phyloP scores from a whole-genome alignment of 2,329 filamentous ascomycete genomes.

The Pseudofabraea citricarpa region DNA sequence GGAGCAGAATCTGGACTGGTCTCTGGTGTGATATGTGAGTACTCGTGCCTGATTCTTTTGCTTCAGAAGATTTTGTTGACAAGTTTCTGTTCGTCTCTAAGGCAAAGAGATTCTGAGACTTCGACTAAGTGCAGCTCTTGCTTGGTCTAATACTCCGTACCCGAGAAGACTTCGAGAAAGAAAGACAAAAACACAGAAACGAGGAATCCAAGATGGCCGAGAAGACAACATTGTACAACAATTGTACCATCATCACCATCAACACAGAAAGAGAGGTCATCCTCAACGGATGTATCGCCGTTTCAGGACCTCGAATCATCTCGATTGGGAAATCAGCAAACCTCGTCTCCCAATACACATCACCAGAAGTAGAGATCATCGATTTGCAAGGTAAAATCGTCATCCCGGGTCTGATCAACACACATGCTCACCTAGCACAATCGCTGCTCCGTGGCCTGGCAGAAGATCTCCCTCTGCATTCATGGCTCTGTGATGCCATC shows the following conservation, averaged over 20 bases:
- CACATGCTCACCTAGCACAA: slow-evolving; percentile 45
- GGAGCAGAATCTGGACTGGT: no score
- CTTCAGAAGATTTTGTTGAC: no score
- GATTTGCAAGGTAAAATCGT: slow-evolving; percentile 38
- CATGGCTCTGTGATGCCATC: slow-evolving; percentile 46
- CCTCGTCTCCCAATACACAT: slow-evolving; percentile 17
- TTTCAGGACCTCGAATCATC: slow-evolving; percentile 34
- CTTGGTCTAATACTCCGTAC: no score
- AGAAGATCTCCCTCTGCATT: slow-evolving; percentile 43
- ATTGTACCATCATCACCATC: slow-evolving; percentile 44
- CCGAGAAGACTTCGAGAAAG: no score
- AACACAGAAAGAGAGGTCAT: slow-evolving; percentile 40
- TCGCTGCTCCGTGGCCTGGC: slow-evolving; percentile 42
- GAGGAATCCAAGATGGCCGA: no score
- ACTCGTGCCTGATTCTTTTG: no score
- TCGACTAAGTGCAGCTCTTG: no score
- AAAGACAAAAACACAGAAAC: neutral
- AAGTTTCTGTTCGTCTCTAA: no score
- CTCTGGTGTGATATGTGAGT: no score
- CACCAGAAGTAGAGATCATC: slow-evolving; percentile 27
- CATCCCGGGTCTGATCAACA: slow-evolving; percentile 44
- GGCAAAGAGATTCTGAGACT: no score
- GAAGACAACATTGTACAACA: neutral
- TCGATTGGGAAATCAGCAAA: slow-evolving; percentile 36
- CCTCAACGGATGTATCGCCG: slow-evolving; percentile 39